phyloP scores from a whole-genome alignment of 495 filamentous ascomycete species.

The Daldinia childiae region DNA sequence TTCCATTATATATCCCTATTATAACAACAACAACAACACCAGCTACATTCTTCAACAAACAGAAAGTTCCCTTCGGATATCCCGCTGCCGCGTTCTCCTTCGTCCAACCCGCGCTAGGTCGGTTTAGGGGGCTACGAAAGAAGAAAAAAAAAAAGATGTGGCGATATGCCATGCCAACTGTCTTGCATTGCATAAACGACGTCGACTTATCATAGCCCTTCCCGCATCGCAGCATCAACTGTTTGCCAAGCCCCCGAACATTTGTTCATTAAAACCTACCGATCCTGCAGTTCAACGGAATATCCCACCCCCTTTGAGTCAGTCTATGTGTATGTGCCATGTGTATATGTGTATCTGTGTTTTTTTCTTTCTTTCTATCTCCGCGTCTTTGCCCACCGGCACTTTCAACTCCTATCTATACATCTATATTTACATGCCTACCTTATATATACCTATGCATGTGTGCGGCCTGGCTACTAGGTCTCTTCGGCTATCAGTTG shows the following conservation, averaged over 20 bases:
- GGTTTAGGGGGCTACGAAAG: constrained; percentile 33
- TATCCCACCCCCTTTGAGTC: constrained; percentile 3
- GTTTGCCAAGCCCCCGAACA: constrained; percentile 30
- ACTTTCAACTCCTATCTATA: constrained; percentile 16
- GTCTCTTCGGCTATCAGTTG: constrained; percentile 9
- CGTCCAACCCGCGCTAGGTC: constrained; percentile 20
- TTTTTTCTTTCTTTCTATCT: neutral
- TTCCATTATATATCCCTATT: neutral
- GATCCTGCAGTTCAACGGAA: constrained; percentile 28
- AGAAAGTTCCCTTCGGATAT: constrained; percentile 6
- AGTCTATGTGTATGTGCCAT: neutral
- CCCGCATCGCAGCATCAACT: constrained; percentile 27
- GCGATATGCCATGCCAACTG: constrained; percentile 49
- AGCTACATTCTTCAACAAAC: neutral
- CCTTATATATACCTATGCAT: constrained; percentile 1
- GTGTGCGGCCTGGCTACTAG: neutral
- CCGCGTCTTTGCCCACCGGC: constrained; percentile 18
- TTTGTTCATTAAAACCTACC: constrained; percentile 12
- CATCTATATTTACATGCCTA: neutral
- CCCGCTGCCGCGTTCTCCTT: constrained; percentile 26
- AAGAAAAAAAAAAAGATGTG: constrained; percentile 22
- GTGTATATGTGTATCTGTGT: neutral
- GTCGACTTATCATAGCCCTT: constrained; percentile 32
- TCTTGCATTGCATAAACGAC: constrained; percentile 53
- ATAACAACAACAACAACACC: neutral